Evolutionary conservation across 2,329 filamentous ascomycete genomes (phyloP).

Genomic region (Xylaria sp.): DNA sequence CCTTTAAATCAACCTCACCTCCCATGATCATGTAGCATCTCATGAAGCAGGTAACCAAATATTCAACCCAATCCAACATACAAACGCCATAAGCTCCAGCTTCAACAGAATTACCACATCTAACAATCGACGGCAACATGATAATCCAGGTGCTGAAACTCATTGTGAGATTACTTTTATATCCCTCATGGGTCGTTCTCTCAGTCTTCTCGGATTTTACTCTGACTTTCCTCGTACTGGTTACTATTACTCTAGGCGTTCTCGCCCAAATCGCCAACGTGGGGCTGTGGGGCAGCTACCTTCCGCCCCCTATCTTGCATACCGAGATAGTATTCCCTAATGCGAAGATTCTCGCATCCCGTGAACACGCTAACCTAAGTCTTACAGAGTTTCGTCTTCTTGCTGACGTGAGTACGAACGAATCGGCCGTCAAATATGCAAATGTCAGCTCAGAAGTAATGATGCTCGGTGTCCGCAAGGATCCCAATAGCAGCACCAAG

Average conservation of each 20-base stretch:
- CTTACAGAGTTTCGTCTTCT: neutral
- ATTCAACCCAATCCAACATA: neutral
- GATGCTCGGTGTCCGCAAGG: neutral
- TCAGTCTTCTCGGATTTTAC: neutral
- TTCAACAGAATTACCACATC: neutral
- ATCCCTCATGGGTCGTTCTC: neutral
- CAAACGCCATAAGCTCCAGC: neutral
- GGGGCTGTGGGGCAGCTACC: neutral
- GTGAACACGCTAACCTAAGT: neutral
- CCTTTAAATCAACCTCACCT: neutral
- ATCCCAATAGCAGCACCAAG: neutral
- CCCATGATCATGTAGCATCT: neutral
- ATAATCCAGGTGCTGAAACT: neutral
- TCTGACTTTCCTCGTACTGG: neutral
- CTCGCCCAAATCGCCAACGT: neutral
- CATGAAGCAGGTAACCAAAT: neutral
- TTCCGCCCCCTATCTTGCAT: neutral
- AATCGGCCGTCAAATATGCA: slow-evolving; percentile 3
- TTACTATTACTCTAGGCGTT: neutral
- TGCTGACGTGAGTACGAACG: neutral
- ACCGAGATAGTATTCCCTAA: neutral
- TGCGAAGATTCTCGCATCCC: neutral
- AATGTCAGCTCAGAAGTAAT: neutral
- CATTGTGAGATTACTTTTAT: neutral
- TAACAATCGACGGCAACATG: neutral